Conservation (phyloP, 176 grass and related monocot species). For the Secale cereale region DNA sequence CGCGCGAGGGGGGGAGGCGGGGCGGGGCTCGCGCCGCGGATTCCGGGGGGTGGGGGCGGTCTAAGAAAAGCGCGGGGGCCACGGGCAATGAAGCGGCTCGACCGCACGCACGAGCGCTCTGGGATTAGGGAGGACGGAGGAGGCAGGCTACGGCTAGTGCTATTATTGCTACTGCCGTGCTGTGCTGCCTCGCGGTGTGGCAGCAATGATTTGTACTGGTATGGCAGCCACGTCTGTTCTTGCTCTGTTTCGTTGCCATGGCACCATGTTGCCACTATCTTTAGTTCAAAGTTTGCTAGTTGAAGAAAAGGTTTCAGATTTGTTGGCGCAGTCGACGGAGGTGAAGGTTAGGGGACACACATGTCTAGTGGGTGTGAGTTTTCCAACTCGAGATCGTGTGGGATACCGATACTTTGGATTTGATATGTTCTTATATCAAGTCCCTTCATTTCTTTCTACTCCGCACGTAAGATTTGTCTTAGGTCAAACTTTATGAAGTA, state of each 20-base stretch:
- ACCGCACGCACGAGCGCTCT: neutral
- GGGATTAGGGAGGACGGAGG: neutral
- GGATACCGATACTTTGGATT: too few species aligned
- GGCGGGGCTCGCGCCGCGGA: slow-evolving; percentile 11
- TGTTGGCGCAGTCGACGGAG: too few species aligned
- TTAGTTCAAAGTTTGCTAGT: too few species aligned
- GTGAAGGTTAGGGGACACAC: too few species aligned
- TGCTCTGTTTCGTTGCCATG: neutral
- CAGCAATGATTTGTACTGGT: neutral
- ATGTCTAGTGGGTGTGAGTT: too few species aligned
- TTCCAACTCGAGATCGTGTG: too few species aligned
- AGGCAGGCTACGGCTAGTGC: neutral
- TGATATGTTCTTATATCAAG: too few species aligned
- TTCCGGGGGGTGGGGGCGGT: slow-evolving; percentile 13
- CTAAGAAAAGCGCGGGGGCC: neutral
- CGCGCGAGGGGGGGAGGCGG: neutral
- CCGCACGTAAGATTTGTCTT: too few species aligned
- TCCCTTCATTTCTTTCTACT: too few species aligned
- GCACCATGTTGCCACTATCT: neutral
- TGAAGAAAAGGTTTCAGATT: too few species aligned
- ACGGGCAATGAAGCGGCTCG: neutral
- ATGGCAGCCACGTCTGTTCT: neutral
- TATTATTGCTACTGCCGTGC: neutral
- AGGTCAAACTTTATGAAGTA: too few species aligned
- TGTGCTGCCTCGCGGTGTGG: neutral